A percentile compares a stretch with the other conserved stretches of the same genome.
Evolutionary conservation across 2,329 filamentous ascomycete species (phyloP).

Genomic region (Aspergillaceae sp.): DNA sequence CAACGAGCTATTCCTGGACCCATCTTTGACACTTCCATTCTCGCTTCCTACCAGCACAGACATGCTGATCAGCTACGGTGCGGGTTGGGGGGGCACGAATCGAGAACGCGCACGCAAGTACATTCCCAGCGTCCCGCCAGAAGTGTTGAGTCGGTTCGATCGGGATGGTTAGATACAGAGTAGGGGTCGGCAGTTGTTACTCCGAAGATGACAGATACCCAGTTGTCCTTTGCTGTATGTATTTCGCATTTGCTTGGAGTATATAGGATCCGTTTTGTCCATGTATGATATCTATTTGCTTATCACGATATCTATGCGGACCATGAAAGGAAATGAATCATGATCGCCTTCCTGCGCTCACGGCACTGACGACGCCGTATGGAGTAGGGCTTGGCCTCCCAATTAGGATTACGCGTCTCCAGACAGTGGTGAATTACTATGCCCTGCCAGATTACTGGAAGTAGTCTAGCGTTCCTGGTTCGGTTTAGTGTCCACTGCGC

Average conservation of each 20-base stretch:
- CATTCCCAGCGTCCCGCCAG: conserved; percentile 86
- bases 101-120: conserved; percentile 89
- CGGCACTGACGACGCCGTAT: neutral
- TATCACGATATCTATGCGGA: too few relatives aligned
- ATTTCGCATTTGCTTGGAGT: neutral
- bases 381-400: neutral
- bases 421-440: too few relatives aligned
- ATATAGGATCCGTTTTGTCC: too few relatives aligned
- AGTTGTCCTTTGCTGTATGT: neutral
- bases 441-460: too few relatives aligned
- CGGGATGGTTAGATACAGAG: conserved; percentile 23
- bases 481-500: too few relatives aligned
- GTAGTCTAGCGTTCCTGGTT: too few relatives aligned
- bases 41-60: conserved; percentile 92
- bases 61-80: conserved; percentile 92
- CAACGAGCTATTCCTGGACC: conserved; percentile 62
- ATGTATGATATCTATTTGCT: too few relatives aligned
- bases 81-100: conserved; percentile 88
- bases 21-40: conserved; percentile 87
- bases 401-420: neutral
- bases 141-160: conserved; percentile 85
- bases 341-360: neutral
- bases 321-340: neutral
- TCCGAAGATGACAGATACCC: conserved; percentile 1
- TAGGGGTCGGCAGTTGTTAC: too few relatives aligned